Evolutionary conservation across 768 basidiomycete genomes (phyloP).

Genomic region (Leccinum rimulosum): DNA sequence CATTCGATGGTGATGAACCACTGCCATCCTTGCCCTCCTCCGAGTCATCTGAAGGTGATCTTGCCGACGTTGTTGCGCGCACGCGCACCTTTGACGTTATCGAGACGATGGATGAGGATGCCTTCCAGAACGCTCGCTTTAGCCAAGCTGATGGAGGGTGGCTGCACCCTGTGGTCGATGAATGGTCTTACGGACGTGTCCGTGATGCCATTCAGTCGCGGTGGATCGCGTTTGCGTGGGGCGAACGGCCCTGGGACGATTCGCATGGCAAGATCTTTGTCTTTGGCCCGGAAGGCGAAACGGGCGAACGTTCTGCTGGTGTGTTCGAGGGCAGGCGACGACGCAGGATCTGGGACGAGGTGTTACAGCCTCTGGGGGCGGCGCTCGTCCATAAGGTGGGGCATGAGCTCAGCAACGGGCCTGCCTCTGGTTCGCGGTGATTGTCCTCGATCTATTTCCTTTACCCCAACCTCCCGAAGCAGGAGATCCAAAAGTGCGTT

Average conservation of each 20-base stretch:
- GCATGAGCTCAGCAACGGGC: constrained; percentile 70
- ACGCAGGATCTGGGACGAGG: constrained; percentile 58
- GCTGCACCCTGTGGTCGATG: constrained; percentile 58
- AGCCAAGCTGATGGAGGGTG: constrained; percentile 40
- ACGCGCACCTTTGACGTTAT: constrained; percentile 26
- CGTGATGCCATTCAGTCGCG: constrained; percentile 69
- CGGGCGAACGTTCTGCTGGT: constrained; percentile 61
- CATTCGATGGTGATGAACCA: constrained; percentile 34
- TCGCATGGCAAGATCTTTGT: constrained; percentile 62
- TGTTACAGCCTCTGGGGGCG: constrained; percentile 66
- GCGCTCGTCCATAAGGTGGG: constrained; percentile 71
- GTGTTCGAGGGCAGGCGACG: constrained; percentile 70
- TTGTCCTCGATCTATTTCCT: background rate
- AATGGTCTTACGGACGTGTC: constrained; percentile 63
- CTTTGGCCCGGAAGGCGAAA: constrained; percentile 81
- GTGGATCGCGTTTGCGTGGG: constrained; percentile 76
- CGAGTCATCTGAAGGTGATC: constrained; percentile 24
- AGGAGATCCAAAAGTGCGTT: constrained; percentile 9
- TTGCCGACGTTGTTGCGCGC: constrained; percentile 14
- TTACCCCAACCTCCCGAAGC: background rate
- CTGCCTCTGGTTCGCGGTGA: constrained; percentile 33
- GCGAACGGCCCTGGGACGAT: constrained; percentile 68
- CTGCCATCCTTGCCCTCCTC: constrained; percentile 31
- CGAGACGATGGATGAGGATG: constrained; percentile 25
- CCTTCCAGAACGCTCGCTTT: constrained; percentile 14